Evolutionary conservation across 345 rosid genomes (phyloP).

Genomic region (Aquilaria sinensis): DNA sequence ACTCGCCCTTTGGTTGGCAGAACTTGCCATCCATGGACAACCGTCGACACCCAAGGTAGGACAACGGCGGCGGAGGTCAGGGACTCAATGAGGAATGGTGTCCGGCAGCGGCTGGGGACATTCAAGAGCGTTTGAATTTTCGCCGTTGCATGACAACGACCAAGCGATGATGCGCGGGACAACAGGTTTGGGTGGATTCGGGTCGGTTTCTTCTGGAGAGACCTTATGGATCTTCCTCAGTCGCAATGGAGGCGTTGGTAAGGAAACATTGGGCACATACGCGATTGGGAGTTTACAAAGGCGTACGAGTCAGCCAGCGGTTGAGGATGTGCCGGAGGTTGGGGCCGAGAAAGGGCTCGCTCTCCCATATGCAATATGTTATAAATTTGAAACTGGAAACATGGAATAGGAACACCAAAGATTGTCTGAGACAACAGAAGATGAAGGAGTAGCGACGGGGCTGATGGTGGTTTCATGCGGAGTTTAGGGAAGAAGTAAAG

Average conservation of each 20-base stretch:
- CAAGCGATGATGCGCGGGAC: conserved; percentile 49
- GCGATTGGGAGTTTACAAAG: conserved; percentile 23
- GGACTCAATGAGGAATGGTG: no score
- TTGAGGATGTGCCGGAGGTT: conserved; percentile 22
- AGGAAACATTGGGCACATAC: conserved; percentile 24
- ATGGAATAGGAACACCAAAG: no score
- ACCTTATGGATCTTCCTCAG: conserved; percentile 80
- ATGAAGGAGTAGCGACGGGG: no score
- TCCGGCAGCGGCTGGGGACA: no score
- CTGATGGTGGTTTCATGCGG: no score
- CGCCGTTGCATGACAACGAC: conserved; percentile 78
- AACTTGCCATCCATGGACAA: no score
- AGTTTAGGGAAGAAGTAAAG: no score
- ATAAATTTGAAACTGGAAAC: no score
- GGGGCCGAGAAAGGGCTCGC: conserved; percentile 41
- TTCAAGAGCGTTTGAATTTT: conserved; percentile 4
- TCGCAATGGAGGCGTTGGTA: conserved; percentile 51
- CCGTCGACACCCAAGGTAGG: no score
- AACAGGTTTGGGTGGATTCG: conserved; percentile 16
- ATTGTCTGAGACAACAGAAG: no score
- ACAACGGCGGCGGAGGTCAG: no score
- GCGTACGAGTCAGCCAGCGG: conserved; percentile 19
- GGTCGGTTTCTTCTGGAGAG: conserved; percentile 39
- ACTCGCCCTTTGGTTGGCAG: no score
- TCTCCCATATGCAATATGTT: conserved; percentile 56